phyloP scores from a whole-genome alignment of 2,329 filamentous ascomycete genomes.

The Cercospora zeina region DNA sequence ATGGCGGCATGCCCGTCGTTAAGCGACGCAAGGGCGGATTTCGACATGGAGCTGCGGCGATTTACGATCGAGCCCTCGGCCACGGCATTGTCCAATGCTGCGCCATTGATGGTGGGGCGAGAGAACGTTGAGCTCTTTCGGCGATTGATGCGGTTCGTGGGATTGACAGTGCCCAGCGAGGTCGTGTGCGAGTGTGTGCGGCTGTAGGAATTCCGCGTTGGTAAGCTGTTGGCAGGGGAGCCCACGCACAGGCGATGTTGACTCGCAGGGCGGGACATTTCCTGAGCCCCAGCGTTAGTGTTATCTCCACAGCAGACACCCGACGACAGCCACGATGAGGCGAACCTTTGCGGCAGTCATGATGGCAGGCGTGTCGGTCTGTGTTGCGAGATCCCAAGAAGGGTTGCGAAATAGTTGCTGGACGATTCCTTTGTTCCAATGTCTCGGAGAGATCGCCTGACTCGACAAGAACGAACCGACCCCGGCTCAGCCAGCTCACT shows the following conservation, averaged over 20 bases:
- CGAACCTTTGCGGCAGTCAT: slow-evolving; percentile 26
- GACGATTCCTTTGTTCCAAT: slow-evolving; percentile 17
- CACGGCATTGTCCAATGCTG: slow-evolving; percentile 62
- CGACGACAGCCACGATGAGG: slow-evolving; percentile 10
- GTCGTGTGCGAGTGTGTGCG: slow-evolving; percentile 81
- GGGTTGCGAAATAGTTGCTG: slow-evolving; percentile 2
- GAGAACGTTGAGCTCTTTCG: slow-evolving; percentile 89
- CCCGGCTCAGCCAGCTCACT: not conserved
- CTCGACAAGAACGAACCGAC: slow-evolving; percentile 13
- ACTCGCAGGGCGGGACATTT: slow-evolving; percentile 44
- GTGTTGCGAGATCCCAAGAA: slow-evolving; percentile 5
- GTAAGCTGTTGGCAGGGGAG: slow-evolving; percentile 61
- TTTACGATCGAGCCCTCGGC: slow-evolving; percentile 60
- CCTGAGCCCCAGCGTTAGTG: slow-evolving; percentile 32
- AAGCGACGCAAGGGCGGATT: slow-evolving; percentile 52
- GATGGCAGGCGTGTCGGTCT: slow-evolving; percentile 5
- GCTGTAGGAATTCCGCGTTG: slow-evolving; percentile 65
- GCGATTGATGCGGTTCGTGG: slow-evolving; percentile 81
- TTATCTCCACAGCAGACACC: slow-evolving; percentile 11
- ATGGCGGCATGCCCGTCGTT: slow-evolving; percentile 59
- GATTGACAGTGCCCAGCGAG: slow-evolving; percentile 73
- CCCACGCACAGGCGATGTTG: slow-evolving; percentile 49
- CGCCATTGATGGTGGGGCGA: slow-evolving; percentile 74
- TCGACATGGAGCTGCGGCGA: slow-evolving; percentile 70
- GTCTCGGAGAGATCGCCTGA: slow-evolving; percentile 18